Evolutionary conservation across 2,329 filamentous ascomycete genomes (phyloP).

Genomic region (Ophiocordyceps robertsii): DNA sequence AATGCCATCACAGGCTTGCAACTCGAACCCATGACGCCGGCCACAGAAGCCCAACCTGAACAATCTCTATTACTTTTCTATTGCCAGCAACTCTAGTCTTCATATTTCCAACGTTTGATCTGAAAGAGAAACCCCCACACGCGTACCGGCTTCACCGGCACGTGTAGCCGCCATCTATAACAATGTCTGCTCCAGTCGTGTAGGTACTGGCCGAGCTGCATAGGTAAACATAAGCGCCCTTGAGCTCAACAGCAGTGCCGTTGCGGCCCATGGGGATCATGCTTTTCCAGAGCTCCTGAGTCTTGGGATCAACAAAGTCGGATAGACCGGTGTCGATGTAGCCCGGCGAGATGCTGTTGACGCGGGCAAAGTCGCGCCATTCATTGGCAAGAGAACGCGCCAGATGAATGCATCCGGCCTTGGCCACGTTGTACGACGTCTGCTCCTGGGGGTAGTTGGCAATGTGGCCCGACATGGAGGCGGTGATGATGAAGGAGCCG

Average conservation of each 20-base stretch:
- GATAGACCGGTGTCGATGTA: conserved; percentile 58
- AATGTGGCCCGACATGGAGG: conserved; percentile 58
- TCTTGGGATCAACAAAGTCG: conserved; percentile 50
- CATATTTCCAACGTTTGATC: no score
- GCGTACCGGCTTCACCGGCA: conserved; percentile 18
- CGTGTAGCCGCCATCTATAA: conserved; percentile 60
- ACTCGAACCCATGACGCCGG: background rate
- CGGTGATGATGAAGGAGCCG: conserved; percentile 55
- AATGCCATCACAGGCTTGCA: background rate
- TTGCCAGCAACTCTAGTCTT: no score
- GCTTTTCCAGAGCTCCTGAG: conserved; percentile 57
- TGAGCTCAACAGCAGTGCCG: conserved; percentile 55
- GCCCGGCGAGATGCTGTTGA: conserved; percentile 53
- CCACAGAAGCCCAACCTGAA: no score
- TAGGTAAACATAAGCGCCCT: conserved; percentile 68
- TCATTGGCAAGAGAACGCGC: conserved; percentile 43
- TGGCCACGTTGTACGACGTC: conserved; percentile 52
- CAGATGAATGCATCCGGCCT: conserved; percentile 38
- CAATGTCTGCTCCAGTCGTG: conserved; percentile 57
- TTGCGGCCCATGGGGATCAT: conserved; percentile 65
- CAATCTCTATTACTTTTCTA: no score
- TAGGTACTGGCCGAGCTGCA: conserved; percentile 55
- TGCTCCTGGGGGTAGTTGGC: conserved; percentile 59
- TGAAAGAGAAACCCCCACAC: no score
- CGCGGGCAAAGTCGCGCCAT: conserved; percentile 55